phyloP scores from a whole-genome alignment of 306 rosid species.

The Begonia fuchsioides region DNA sequence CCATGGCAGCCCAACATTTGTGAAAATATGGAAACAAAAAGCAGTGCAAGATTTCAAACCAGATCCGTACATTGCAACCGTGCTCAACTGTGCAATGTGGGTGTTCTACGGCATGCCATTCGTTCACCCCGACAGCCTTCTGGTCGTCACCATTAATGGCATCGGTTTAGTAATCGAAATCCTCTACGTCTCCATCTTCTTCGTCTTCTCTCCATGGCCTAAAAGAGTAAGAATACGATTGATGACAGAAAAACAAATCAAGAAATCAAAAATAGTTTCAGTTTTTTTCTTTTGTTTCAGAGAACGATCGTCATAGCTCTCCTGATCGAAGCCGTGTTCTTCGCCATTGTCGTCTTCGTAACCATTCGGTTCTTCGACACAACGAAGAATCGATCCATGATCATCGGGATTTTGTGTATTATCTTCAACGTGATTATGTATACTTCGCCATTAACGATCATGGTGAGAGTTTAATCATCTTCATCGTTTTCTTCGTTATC shows the following conservation, averaged over 20 bases:
- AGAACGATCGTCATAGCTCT: slow-evolving; percentile 21
- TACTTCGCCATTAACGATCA: slow-evolving; percentile 60
- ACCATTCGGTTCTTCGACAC: slow-evolving; percentile 13
- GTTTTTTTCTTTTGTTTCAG: slow-evolving; percentile 17
- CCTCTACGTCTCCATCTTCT: slow-evolving; percentile 22
- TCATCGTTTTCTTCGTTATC: not conserved
- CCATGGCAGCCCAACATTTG: not conserved
- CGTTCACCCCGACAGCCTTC: slow-evolving; percentile 31
- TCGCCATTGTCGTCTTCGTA: slow-evolving; percentile 8
- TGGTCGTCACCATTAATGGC: slow-evolving; percentile 51
- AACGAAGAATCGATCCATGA: slow-evolving; percentile 11
- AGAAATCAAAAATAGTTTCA: too few species aligned
- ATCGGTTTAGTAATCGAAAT: slow-evolving; percentile 37
- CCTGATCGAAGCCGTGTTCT: slow-evolving; percentile 20
- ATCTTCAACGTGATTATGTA: slow-evolving; percentile 56
- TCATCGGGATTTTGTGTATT: slow-evolving; percentile 38
- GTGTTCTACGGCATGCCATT: slow-evolving; percentile 46
- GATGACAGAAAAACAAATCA: too few species aligned
- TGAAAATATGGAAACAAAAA: slow-evolving; percentile 30
- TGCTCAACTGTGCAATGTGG: slow-evolving; percentile 61
- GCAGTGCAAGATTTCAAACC: slow-evolving; percentile 54
- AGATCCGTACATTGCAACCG: slow-evolving; percentile 56
- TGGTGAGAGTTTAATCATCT: slow-evolving; percentile 22
- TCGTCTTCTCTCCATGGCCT: slow-evolving; percentile 19
- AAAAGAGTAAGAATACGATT: slow-evolving; percentile 21